Conservation (phyloP, 768 basidiomycete genomes). For the Amanita rimosa region DNA sequence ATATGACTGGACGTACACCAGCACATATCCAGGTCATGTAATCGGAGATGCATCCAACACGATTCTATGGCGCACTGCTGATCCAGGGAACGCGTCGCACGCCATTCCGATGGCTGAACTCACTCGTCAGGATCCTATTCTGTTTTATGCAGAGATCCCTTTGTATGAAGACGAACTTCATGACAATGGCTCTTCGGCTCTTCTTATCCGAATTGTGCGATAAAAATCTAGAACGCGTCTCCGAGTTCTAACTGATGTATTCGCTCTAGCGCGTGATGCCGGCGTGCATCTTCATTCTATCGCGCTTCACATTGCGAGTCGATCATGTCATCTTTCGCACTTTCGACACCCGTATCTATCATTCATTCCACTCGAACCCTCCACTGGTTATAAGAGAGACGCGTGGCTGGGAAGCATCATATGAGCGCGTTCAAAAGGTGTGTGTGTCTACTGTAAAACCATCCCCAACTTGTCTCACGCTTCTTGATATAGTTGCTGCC, state of each 20-base stretch:
- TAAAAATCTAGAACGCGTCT: neutral
- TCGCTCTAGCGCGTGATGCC: conserved; percentile 86
- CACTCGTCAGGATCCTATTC: conserved; percentile 84
- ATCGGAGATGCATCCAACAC: conserved; percentile 10
- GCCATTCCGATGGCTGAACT: conserved; percentile 77
- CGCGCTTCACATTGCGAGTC: conserved; percentile 87
- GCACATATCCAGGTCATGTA: conserved; percentile 65
- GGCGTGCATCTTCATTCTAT: conserved; percentile 82
- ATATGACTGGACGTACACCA: conserved; percentile 98
- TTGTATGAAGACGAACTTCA: conserved; percentile 95
- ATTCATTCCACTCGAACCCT: conserved; percentile 56
- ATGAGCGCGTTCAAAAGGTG: conserved; percentile 71
- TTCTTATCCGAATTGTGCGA: conserved; percentile 75
- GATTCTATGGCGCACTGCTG: conserved; percentile 39
- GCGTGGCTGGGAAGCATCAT: conserved; percentile 87
- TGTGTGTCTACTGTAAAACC: conserved; percentile 6
- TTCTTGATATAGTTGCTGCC: conserved; percentile 43
- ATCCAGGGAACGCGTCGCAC: conserved; percentile 45
- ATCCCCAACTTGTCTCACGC: neutral
- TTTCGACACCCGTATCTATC: conserved; percentile 83
- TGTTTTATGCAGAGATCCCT: conserved; percentile 96
- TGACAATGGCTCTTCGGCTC: conserved; percentile 85
- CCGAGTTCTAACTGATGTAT: neutral
- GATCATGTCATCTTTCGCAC: conserved; percentile 90
- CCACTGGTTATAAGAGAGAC: conserved; percentile 67